A percentile compares a stretch with the other conserved stretches of the same genome.
Evolutionary conservation across 805 yeast genomes (phyloP).

Genomic region (Kregervanrija delftensis): DNA sequence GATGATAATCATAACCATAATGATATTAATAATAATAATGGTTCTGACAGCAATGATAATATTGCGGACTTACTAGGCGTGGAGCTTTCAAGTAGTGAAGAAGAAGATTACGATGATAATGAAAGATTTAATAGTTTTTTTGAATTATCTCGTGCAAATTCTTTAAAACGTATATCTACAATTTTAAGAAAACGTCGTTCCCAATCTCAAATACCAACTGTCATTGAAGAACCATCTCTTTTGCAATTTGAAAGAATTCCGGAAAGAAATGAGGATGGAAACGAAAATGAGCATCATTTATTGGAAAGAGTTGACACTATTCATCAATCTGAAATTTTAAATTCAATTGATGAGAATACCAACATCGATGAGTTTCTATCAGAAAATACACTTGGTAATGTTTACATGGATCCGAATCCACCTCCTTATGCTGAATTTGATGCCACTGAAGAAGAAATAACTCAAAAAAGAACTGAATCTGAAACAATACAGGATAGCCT

Average conservation of each 20-base stretch:
- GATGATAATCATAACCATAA: constrained; percentile 4
- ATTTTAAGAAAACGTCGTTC: no score
- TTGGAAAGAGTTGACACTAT: no score
- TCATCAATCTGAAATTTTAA: no score
- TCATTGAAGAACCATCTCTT: no score
- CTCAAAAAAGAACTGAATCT: not conserved
- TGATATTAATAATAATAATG: not conserved
- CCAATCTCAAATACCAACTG: no score
- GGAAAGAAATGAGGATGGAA: no score
- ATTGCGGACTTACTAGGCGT: constrained; percentile 1
- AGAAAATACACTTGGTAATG: no score
- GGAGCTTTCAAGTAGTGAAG: constrained; percentile 4
- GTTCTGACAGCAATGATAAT: not conserved
- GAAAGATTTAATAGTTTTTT: constrained; percentile 4
- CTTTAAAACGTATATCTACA: no score
- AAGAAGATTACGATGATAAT: constrained; percentile 5
- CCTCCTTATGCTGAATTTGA: constrained; percentile 7
- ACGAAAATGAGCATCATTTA: no score
- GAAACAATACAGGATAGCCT: not conserved
- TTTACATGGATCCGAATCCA: constrained; percentile 1
- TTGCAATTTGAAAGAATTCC: no score
- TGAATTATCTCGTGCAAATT: not conserved
- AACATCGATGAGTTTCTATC: no score
- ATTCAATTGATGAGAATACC: no score
- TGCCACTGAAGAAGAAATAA: not conserved